Base-by-base conservation (phyloP, 1,284 basidiomycete genomes). In the Sanghuangporus baumii region DNA sequence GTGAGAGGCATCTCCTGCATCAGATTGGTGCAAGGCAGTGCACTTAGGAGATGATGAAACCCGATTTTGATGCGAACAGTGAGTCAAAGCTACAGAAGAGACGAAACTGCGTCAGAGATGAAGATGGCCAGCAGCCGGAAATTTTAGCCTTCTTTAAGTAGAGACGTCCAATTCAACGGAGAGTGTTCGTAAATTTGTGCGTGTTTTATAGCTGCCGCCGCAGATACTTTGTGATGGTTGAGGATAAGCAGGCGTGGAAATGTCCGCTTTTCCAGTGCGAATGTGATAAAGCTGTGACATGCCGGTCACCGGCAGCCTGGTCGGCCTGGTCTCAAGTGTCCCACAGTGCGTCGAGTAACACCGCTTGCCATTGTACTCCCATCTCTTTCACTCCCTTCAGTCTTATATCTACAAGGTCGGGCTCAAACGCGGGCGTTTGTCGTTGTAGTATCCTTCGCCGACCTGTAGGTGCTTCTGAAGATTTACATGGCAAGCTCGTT, bases 351-450 rank as follows among this genome's bases (percentile, higher is more conserved):
- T 6, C 26, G 7, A 16, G 36, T 5, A 36, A 54, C 38, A 41
- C 16, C 58, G 8, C 11, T 54, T 60, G 23, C 12, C 58, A 40
- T 52, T 54, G 20, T 60, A 60, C 51, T 16, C 48, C 40, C 58
- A 41, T n/a, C 37, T 20, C 7, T 8, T 31, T 46, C 58, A 20
- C 16, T n/a, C 46, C 2, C 26, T 14, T 34, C 18, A 16, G n/a
- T 23, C 46, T 31, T 26, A 34, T 14, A 47, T 12, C 43, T 37
- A 18, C 36, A 7, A 14, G n/a, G 26, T 31, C 26, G 23, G 31
- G 14, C 46, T 40, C 38, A 51, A 57, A 62, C 61, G 61, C 61
- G 37, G 61, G 61, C 61, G 61, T 62, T 62, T 58, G 41, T 51
- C 43, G 34, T 40, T 55, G 36, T 50, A 61, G 34, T 26, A 37